Evolutionary conservation across 371 early-diverging fungal species (phyloP).

Genomic region (Coelomomyces lativittatus): DNA sequence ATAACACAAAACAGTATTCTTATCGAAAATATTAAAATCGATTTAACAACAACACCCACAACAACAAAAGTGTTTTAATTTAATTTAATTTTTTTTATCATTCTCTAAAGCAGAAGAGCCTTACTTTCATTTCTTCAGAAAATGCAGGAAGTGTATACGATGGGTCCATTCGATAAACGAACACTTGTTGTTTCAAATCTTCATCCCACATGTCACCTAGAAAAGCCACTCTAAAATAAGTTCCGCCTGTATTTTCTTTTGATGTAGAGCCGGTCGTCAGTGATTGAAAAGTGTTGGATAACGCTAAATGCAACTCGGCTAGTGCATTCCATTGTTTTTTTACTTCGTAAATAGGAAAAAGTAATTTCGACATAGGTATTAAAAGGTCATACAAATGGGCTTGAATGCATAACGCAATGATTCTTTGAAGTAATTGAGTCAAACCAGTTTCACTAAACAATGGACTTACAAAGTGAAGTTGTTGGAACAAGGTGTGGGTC

Average conservation of each 20-base stretch:
- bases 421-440: background rate
- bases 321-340: background rate
- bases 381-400: slow-evolving; percentile 4
- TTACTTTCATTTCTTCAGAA: background rate
- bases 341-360: slow-evolving; percentile 3
- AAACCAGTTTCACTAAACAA: background rate
- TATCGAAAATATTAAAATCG: background rate
- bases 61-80: background rate
- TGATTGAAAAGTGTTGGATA: background rate
- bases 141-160: slow-evolving; percentile 3
- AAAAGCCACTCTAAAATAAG: slow-evolving; percentile 5
- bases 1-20: background rate
- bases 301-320: background rate
- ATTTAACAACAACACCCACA: background rate
- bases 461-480: background rate
- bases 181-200: slow-evolving; percentile 4
- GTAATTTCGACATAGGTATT: slow-evolving; percentile 4
- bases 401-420: background rate
- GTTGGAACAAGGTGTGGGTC: background rate
- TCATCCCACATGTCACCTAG: slow-evolving; percentile 1
- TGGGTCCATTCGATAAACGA: slow-evolving; percentile 1
- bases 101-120: too few relatives aligned
- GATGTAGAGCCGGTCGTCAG: background rate
- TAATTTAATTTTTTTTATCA: too few relatives aligned
- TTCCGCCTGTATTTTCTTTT: slow-evolving; percentile 3